phyloP scores from a whole-genome alignment of 2,329 filamentous ascomycete species.

The Neurospora sp. region DNA sequence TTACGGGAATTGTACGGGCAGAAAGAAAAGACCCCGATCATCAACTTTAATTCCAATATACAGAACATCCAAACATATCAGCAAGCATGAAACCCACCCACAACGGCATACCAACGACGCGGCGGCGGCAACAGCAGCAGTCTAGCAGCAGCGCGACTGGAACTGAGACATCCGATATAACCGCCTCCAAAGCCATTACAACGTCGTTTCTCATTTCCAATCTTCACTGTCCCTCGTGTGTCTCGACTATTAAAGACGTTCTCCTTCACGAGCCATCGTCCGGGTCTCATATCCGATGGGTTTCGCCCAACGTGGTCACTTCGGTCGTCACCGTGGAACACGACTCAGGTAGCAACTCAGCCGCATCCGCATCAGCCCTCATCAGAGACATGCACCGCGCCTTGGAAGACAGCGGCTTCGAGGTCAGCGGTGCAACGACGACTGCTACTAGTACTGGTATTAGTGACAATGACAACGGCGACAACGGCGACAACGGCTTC shows the following conservation, averaged over 20 bases:
- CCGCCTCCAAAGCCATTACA: conserved; percentile 22
- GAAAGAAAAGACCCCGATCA: background rate
- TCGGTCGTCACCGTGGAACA: conserved; percentile 55
- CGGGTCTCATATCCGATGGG: conserved; percentile 37
- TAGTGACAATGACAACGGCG: conserved; percentile 14
- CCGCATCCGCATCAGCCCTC: conserved; percentile 22
- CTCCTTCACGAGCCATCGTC: conserved; percentile 35
- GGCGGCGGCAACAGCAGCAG: conserved; percentile 9
- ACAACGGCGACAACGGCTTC: conserved; percentile 17
- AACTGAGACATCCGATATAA: background rate
- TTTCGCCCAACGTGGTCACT: conserved; percentile 62
- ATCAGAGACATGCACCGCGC: conserved; percentile 32
- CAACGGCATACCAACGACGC: conserved; percentile 3
- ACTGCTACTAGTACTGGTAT: conserved; percentile 12
- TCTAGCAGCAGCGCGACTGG: conserved; percentile 1
- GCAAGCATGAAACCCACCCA: conserved; percentile 12
- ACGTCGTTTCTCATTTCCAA: conserved; percentile 61
- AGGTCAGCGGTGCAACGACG: conserved; percentile 39
- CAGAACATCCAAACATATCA: background rate
- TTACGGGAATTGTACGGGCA: background rate
- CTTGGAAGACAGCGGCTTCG: conserved; percentile 48
- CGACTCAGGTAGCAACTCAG: conserved; percentile 13
- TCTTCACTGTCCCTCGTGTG: conserved; percentile 69
- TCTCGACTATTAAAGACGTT: conserved; percentile 49
- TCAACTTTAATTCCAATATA: background rate